Conservation (phyloP, 768 basidiomycete genomes). For the Kwoniella shandongensis region DNA sequence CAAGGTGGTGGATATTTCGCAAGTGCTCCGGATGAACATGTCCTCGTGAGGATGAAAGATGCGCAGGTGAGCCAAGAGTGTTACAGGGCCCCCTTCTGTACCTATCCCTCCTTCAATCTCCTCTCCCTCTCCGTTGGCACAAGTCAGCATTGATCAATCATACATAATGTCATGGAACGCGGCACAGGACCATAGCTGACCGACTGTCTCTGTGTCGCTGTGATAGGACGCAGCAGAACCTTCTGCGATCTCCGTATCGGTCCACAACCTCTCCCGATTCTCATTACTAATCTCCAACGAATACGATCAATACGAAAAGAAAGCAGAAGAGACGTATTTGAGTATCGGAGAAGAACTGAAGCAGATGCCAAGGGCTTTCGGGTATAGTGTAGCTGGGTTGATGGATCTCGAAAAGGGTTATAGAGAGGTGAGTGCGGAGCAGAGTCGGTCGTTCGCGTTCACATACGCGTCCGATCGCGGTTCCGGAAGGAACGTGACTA, state of each 20-base stretch:
- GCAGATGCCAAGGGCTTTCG: conserved; percentile 40
- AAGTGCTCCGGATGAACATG: conserved; percentile 53
- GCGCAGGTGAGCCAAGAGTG: conserved; percentile 52
- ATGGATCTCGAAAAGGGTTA: conserved; percentile 41
- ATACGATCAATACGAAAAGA: conserved; percentile 33
- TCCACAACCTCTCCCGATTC: conserved; percentile 36
- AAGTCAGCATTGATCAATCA: too few species aligned
- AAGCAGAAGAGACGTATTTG: conserved; percentile 28
- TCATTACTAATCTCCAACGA: conserved; percentile 25
- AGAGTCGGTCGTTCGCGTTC: too few species aligned
- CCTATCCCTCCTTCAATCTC: neutral
- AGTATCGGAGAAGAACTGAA: conserved; percentile 37
- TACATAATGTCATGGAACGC: too few species aligned
- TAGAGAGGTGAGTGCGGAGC: conserved; percentile 38
- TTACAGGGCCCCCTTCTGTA: too few species aligned
- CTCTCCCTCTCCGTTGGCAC: neutral
- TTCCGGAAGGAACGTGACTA: too few species aligned
- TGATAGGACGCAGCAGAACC: conserved; percentile 48
- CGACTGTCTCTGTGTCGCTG: too few species aligned
- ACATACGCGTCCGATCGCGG: too few species aligned
- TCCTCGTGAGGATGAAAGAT: conserved; percentile 56
- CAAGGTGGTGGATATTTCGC: conserved; percentile 56
- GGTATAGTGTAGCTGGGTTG: conserved; percentile 30
- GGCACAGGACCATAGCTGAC: too few species aligned
- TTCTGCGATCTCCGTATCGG: conserved; percentile 35